Conservation (phyloP, 176 grass and related monocot genomes). For the Bromus sterilis region DNA sequence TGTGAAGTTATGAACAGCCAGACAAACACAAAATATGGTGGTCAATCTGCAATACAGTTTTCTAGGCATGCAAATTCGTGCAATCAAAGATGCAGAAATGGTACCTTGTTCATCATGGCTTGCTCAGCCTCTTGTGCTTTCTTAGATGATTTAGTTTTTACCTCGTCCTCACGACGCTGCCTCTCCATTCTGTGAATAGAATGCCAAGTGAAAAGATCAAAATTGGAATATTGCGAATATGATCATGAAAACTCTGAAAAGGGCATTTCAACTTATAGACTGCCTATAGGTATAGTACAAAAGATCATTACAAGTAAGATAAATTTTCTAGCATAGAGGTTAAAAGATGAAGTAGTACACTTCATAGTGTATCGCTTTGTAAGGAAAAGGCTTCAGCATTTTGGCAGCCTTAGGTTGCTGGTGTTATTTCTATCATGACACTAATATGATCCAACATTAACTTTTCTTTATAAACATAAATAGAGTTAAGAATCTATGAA, state of each 20-base stretch:
- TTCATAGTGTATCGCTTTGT: background rate
- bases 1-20: slow-evolving; percentile 8
- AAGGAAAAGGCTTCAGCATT: background rate
- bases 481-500: background rate
- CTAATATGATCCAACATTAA: background rate
- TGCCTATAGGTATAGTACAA: background rate
- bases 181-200: slow-evolving; percentile 71
- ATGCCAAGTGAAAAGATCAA: slow-evolving; percentile 13
- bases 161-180: slow-evolving; percentile 77
- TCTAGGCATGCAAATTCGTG: background rate
- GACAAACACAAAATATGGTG: background rate
- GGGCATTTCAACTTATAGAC: background rate
- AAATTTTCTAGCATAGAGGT: background rate
- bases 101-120: slow-evolving; percentile 57
- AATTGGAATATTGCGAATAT: background rate
- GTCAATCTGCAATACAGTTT: background rate
- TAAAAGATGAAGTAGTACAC: background rate
- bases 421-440: background rate
- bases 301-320: background rate
- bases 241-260: background rate
- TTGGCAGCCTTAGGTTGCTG: background rate
- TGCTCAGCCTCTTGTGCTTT: slow-evolving; percentile 76
- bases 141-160: slow-evolving; percentile 75
- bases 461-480: background rate
- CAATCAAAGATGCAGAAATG: slow-evolving; percentile 21